Conservation (phyloP, 306 rosid genomes). For the Albizia julibrissin region DNA sequence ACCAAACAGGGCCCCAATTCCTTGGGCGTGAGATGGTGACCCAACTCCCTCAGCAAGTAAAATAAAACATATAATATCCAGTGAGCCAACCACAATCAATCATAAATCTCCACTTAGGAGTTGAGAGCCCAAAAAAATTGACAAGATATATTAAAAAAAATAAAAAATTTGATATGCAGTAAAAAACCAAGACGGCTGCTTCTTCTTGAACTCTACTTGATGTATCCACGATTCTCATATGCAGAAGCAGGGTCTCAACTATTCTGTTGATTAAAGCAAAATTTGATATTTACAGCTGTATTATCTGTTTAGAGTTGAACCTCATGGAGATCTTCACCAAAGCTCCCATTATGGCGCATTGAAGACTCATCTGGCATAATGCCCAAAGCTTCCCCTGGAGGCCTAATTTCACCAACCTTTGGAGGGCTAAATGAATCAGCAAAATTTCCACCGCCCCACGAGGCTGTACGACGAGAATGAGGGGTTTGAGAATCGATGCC, state of each 20-base stretch:
- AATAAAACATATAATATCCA: slow-evolving; percentile 29
- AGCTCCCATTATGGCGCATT: slow-evolving; percentile 49
- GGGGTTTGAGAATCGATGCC: slow-evolving; percentile 28
- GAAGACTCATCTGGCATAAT: slow-evolving; percentile 50
- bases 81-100: slow-evolving; percentile 1
- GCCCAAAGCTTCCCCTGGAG: slow-evolving; percentile 60
- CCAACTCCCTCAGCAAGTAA: slow-evolving; percentile 40
- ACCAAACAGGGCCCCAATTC: background rate
- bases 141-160: background rate
- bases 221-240: slow-evolving; percentile 28
- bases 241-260: slow-evolving; percentile 51
- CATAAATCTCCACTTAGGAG: background rate
- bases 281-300: slow-evolving; percentile 78
- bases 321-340: slow-evolving; percentile 79
- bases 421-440: slow-evolving; percentile 48
- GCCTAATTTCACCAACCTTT: slow-evolving; percentile 37
- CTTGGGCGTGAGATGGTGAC: slow-evolving; percentile 39
- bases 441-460: slow-evolving; percentile 80
- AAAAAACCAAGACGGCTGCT: background rate
- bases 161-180: background rate
- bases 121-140: background rate
- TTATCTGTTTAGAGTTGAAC: slow-evolving; percentile 71
- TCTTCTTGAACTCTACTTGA: slow-evolving; percentile 42
- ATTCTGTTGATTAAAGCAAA: slow-evolving; percentile 61
- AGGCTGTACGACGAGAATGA: slow-evolving; percentile 71